A percentile compares a stretch with the other conserved stretches of the same genome.
Evolutionary conservation across 2,329 filamentous ascomycete genomes (phyloP).

Genomic region (Colletotrichum zoysiae): DNA sequence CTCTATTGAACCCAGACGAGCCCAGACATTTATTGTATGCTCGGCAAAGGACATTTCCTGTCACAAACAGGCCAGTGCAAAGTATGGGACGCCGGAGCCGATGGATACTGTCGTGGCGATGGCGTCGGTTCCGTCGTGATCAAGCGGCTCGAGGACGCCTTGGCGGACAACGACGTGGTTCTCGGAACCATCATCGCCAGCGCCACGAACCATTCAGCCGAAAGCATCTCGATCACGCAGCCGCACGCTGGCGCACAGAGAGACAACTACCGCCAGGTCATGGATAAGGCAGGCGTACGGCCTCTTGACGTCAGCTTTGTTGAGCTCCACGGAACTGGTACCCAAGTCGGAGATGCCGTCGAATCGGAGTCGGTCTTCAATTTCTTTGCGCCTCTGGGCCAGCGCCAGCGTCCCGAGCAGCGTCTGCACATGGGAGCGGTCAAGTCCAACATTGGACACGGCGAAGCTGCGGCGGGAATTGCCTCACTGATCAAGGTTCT

Average conservation of each 20-base stretch:
- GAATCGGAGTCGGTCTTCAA: constrained; percentile 42
- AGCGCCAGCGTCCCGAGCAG: too few relatives aligned
- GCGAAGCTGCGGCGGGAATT: constrained; percentile 43
- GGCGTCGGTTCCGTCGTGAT: constrained; percentile 56
- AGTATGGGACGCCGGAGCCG: constrained; percentile 55
- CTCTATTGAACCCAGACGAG: too few relatives aligned
- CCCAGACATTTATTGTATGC: constrained; percentile 48
- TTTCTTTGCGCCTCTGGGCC: constrained; percentile 31
- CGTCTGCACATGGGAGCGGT: constrained; percentile 21
- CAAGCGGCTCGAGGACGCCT: constrained; percentile 58
- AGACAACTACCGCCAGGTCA: constrained; percentile 48
- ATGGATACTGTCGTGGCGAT: constrained; percentile 63
- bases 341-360: constrained; percentile 48
- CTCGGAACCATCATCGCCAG: constrained; percentile 52
- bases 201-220: constrained; percentile 56
- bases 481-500: constrained; percentile 46
- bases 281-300: constrained; percentile 48
- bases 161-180: constrained; percentile 57
- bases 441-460: constrained; percentile 58
- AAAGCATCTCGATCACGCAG: constrained; percentile 54
- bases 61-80: constrained; percentile 37
- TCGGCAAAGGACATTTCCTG: constrained; percentile 10
- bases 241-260: constrained; percentile 33
- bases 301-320: constrained; percentile 46
- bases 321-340: constrained; percentile 57